Conservation (phyloP, 2,329 filamentous ascomycete species). For the Ploettnerulaceae sp. region DNA sequence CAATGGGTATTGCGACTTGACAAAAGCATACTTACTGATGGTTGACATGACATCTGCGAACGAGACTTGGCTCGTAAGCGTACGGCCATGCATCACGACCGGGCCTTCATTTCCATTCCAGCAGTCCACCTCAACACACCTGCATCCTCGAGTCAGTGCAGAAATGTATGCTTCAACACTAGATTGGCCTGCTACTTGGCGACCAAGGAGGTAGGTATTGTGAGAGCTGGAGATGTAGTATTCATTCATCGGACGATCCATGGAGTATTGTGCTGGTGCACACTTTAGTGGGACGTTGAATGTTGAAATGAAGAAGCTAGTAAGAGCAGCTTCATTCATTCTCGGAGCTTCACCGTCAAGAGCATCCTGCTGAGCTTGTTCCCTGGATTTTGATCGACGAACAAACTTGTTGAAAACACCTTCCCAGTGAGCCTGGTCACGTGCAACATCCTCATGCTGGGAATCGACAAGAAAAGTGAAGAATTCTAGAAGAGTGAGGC, state of each 20-base stretch:
- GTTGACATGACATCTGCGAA: slow-evolving; percentile 90
- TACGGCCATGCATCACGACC: slow-evolving; percentile 85
- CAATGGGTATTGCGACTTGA: slow-evolving; percentile 78
- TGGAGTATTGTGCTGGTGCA: slow-evolving; percentile 54
- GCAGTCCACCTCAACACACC: slow-evolving; percentile 95
- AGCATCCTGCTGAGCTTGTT: slow-evolving; percentile 40
- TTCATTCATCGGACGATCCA: slow-evolving; percentile 86
- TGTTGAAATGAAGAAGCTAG: slow-evolving; percentile 69
- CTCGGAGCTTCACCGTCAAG: slow-evolving; percentile 44
- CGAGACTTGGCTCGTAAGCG: slow-evolving; percentile 79
- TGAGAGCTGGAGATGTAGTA: slow-evolving; percentile 99
- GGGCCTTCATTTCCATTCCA: slow-evolving; percentile 93
- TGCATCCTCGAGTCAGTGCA: slow-evolving; percentile 80
- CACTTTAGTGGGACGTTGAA: slow-evolving; percentile 64
- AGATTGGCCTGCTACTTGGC: slow-evolving; percentile 83
- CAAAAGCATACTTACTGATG: slow-evolving; percentile 92
- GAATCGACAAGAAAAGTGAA: slow-evolving; percentile 65
- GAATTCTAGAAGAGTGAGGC: slow-evolving; percentile 70
- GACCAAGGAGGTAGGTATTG: slow-evolving; percentile 92
- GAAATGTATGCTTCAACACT: slow-evolving; percentile 94
- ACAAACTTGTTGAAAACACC: slow-evolving; percentile 66
- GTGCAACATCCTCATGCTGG: slow-evolving; percentile 72
- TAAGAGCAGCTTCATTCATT: slow-evolving; percentile 76
- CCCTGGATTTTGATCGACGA: slow-evolving; percentile 50
- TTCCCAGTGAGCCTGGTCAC: slow-evolving; percentile 63